Percentiles rank a stretch among this genome's conserved stretches.
Conservation (phyloP, 2,329 filamentous ascomycete genomes). For the Arachnopeziza araneosa region DNA sequence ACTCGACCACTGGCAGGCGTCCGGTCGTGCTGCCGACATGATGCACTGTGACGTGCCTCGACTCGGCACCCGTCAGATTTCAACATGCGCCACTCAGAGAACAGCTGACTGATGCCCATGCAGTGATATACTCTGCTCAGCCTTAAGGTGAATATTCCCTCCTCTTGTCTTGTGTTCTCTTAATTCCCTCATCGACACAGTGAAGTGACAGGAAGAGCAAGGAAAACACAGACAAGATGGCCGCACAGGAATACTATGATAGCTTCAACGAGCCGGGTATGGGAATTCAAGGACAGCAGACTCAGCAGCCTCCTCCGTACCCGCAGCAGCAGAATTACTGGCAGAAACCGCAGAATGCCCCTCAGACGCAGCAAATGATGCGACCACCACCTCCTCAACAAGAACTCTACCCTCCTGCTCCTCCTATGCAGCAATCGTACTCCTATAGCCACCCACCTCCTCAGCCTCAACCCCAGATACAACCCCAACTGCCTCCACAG, state of each 20-base stretch:
- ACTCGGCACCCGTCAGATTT: no score
- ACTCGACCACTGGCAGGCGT: no score
- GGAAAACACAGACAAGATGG: conserved; percentile 8
- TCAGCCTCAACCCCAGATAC: neutral
- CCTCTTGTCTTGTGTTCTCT: no score
- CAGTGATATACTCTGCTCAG: no score
- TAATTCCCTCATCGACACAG: no score
- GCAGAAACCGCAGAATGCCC: neutral
- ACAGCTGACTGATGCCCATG: no score
- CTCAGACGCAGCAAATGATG: neutral
- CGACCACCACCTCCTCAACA: neutral
- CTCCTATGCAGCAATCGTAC: neutral
- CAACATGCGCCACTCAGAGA: no score
- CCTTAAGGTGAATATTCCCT: no score
- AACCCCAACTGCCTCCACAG: neutral
- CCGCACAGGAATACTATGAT: conserved; percentile 19
- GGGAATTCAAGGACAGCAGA: neutral
- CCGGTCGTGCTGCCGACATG: no score
- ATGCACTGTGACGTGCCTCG: no score
- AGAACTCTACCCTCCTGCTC: neutral
- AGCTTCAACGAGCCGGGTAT: conserved; percentile 4
- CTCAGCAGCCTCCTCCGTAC: conserved; percentile 2
- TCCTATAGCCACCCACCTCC: neutral
- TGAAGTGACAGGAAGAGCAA: neutral
- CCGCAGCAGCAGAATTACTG: neutral